A percentile compares a stretch with the other conserved stretches of the same genome.
Evolutionary conservation across 1,284 basidiomycete genomes (phyloP).

Genomic region (Pseudozyma tsukubaensis): DNA sequence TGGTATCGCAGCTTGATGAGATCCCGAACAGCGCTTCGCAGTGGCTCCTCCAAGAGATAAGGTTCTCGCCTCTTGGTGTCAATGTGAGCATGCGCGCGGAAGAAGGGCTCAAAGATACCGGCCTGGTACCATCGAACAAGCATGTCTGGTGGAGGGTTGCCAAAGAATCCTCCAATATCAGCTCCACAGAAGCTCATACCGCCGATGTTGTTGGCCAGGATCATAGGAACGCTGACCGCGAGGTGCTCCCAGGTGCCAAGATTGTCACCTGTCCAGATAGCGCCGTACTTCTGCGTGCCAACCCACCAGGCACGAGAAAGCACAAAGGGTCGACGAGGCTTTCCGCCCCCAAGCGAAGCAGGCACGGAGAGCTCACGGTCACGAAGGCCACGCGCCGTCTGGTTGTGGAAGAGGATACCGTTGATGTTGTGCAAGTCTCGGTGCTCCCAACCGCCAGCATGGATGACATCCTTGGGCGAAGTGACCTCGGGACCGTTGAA

Average conservation of each 20-base stretch:
- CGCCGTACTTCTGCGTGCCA: slow-evolving; percentile 93
- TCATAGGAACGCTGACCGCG: slow-evolving; percentile 92
- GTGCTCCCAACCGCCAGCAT: slow-evolving; percentile 95
- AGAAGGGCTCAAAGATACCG: slow-evolving; percentile 94
- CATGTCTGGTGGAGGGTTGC: slow-evolving; percentile 93
- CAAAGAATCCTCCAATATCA: slow-evolving; percentile 98
- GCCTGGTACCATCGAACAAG: slow-evolving; percentile 97
- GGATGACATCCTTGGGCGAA: slow-evolving; percentile 92
- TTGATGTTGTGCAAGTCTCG: slow-evolving; percentile 95
- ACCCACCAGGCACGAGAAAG: slow-evolving; percentile 94
- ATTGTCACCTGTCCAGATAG: slow-evolving; percentile 99
- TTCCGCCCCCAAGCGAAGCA: slow-evolving; percentile 73
- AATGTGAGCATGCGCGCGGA: slow-evolving; percentile 97
- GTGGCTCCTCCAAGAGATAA: slow-evolving; percentile 88
- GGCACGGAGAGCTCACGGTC: slow-evolving; percentile 76
- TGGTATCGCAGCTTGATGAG: slow-evolving; percentile 86
- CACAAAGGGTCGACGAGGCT: slow-evolving; percentile 79
- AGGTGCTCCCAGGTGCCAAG: slow-evolving; percentile 98
- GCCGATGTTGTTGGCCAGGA: slow-evolving; percentile 87
- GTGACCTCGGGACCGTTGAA: slow-evolving; percentile 99
- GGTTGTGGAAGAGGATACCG: slow-evolving; percentile 75
- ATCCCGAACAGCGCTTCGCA: slow-evolving; percentile 82
- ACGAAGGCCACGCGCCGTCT: slow-evolving; percentile 82
- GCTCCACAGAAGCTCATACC: slow-evolving; percentile 94
- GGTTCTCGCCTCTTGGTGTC: slow-evolving; percentile 98